Conservation (phyloP, 805 yeast species). For the Spathaspora boniae region DNA sequence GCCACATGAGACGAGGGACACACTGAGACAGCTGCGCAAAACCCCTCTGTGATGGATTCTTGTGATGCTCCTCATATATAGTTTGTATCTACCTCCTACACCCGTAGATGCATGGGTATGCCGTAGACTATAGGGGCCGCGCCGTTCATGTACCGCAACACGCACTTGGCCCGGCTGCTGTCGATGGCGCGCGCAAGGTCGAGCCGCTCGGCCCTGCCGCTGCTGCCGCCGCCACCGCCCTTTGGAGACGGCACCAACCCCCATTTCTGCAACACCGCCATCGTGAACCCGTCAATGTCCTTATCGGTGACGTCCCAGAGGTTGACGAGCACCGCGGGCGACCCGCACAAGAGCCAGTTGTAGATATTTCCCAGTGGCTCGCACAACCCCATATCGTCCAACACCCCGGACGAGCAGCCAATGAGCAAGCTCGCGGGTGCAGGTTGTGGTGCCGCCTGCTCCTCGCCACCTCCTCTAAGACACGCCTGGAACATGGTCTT, state of each 20-base stretch:
- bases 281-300: slow-evolving; percentile 80
- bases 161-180: slow-evolving; percentile 63
- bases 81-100: slow-evolving; percentile 3
- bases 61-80: too few species aligned
- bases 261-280: slow-evolving; percentile 59
- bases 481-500: slow-evolving; percentile 37
- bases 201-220: slow-evolving; percentile 4
- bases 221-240: background rate
- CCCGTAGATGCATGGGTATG: slow-evolving; percentile 48
- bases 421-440: slow-evolving; percentile 65
- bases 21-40: too few species aligned
- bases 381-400: slow-evolving; percentile 48
- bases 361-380: slow-evolving; percentile 76
- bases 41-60: too few species aligned
- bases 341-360: slow-evolving; percentile 74
- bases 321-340: slow-evolving; percentile 80
- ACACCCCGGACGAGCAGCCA: slow-evolving; percentile 87
- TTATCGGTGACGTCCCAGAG: slow-evolving; percentile 98
- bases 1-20: too few species aligned
- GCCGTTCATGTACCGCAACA: slow-evolving; percentile 74
- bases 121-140: slow-evolving; percentile 94
- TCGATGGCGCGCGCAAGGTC: slow-evolving; percentile 56
- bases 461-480: too few species aligned
- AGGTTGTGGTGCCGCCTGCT: slow-evolving; percentile 29
- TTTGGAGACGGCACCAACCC: slow-evolving; percentile 49